Conservation (phyloP, 495 filamentous ascomycete species). For the Podospora conica region DNA sequence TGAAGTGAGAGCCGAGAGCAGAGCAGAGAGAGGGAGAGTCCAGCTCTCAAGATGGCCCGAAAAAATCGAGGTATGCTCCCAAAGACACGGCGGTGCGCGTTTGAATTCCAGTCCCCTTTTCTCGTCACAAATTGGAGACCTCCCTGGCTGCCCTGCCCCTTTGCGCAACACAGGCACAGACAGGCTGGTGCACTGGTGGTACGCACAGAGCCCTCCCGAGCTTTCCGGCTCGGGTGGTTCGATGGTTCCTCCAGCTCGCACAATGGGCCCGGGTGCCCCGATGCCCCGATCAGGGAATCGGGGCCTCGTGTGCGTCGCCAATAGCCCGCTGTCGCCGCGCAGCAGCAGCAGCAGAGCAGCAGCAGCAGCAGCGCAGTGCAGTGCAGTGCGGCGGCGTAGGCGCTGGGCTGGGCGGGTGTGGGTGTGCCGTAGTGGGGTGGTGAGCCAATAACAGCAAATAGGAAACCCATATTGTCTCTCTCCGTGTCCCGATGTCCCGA, state of each 20-base stretch:
- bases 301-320: background rate
- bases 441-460: background rate
- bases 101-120: background rate
- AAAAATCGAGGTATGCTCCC: background rate
- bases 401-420: background rate
- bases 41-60: background rate
- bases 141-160: background rate
- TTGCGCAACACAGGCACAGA: background rate
- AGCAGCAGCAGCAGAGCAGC: background rate
- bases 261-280: background rate
- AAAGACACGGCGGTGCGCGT: background rate
- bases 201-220: background rate
- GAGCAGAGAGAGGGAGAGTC: background rate
- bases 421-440: background rate
- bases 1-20: too few relatives aligned
- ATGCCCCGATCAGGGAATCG: background rate
- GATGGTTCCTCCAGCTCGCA: background rate
- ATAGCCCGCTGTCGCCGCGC: background rate
- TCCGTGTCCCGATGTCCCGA: background rate
- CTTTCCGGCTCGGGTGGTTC: background rate
- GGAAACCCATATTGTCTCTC: too few relatives aligned
- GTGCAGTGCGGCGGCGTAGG: too few relatives aligned
- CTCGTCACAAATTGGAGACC: too few relatives aligned
- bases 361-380: background rate
- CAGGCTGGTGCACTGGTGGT: background rate